Conservation (phyloP, 1,284 basidiomycete genomes). For the Ganoderma sinense region DNA sequence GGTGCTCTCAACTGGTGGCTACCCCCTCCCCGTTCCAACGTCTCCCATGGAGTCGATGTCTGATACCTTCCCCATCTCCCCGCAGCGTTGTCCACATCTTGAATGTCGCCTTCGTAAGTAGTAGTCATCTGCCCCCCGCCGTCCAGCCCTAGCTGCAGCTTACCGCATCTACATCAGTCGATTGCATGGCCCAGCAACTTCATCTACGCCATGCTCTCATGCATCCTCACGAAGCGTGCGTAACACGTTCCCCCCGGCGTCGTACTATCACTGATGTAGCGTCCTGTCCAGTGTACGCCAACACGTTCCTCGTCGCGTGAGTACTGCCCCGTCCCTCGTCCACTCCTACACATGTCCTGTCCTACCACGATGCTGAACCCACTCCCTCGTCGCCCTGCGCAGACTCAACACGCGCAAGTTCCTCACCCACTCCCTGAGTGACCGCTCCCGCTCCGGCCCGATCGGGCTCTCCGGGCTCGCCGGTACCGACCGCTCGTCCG, state of each 20-base stretch:
- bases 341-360: not conserved
- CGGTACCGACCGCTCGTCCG: too few relatives aligned
- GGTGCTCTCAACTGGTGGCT: constrained; percentile 16
- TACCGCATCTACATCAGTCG: constrained; percentile 5
- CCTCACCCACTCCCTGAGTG: not conserved
- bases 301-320: constrained; percentile 20
- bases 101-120: constrained; percentile 20
- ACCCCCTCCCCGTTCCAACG: too few relatives aligned
- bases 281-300: constrained; percentile 15
- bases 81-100: constrained; percentile 17
- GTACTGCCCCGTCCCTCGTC: not conserved
- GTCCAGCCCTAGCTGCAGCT: too few relatives aligned
- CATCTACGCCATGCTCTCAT: constrained; percentile 17
- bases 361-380: not conserved
- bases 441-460: too few relatives aligned
- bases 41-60: too few relatives aligned
- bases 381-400: not conserved
- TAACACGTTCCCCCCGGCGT: not conserved
- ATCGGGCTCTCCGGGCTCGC: too few relatives aligned
- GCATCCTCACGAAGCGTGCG: constrained; percentile 18
- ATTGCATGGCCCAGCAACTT: constrained; percentile 15
- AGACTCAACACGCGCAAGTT: constrained; percentile 18
- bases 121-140: too few relatives aligned
- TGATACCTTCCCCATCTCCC: too few relatives aligned
- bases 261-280: not conserved